These are phyloP conservation scores for Sedum album DNA, from an alignment of 164 flowering plant genomes.

Conservation along the genomic window DNA sequence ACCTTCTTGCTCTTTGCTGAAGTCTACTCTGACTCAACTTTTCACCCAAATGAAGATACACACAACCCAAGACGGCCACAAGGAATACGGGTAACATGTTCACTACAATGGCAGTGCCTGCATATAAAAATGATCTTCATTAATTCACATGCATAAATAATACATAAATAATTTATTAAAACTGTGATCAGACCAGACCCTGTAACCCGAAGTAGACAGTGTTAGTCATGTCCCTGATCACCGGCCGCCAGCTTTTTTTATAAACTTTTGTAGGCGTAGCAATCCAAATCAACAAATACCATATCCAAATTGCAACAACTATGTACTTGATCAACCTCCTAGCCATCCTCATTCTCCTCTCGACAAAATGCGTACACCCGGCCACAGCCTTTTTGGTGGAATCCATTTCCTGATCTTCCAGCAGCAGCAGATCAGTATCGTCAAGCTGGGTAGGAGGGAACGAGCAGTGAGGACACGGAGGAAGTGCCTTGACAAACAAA, in stretches of 20 bases:
- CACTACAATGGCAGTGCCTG: slow-evolving; percentile 23
- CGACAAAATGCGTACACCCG: not conserved
- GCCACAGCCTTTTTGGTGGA: not conserved
- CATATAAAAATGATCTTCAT: too few relatives aligned
- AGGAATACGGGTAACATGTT: slow-evolving; percentile 42
- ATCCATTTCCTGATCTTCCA: not conserved
- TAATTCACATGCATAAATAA: not conserved
- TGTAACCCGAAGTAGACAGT: slow-evolving; percentile 52
- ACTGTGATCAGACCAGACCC: slow-evolving; percentile 24
- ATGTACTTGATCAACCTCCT: slow-evolving; percentile 17
- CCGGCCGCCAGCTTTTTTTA: slow-evolving; percentile 27
- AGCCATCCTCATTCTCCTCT: not conserved
- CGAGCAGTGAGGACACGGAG: not conserved
- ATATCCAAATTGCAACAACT: slow-evolving; percentile 25
- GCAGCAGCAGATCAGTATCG: not conserved
- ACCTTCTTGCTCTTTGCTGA: slow-evolving; percentile 19
- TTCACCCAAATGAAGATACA: slow-evolving; percentile 54
- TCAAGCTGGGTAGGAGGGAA: not conserved
- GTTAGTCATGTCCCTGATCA: slow-evolving; percentile 20
- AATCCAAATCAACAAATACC: slow-evolving; percentile 47
- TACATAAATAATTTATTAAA: not conserved
- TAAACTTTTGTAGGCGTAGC: slow-evolving; percentile 48
- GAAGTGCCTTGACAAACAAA: not conserved
- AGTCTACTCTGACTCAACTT: slow-evolving; percentile 13
- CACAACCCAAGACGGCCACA: slow-evolving; percentile 43